Conservation (phyloP, 2,329 filamentous ascomycete species). For the Diaporthe ampelina region DNA sequence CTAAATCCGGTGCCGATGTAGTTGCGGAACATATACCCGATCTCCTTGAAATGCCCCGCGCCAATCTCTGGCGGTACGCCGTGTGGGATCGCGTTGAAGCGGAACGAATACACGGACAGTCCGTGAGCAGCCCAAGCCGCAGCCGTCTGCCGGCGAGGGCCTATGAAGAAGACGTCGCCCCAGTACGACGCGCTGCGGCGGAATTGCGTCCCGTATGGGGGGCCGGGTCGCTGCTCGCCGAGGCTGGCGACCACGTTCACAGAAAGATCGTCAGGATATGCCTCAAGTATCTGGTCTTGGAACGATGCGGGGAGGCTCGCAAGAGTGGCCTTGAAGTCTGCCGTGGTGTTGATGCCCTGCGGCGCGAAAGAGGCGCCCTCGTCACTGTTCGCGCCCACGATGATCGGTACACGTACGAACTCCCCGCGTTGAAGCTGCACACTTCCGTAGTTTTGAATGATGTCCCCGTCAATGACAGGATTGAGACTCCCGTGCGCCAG, state of each 20-base stretch:
- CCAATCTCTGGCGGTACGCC: conserved; percentile 28
- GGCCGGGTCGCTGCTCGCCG: not conserved
- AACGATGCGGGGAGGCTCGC: not conserved
- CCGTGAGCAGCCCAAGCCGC: conserved; percentile 26
- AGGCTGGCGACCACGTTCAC: conserved; percentile 28
- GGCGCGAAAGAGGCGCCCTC: conserved; percentile 46
- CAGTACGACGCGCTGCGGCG: conserved; percentile 41
- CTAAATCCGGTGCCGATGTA: conserved; percentile 31
- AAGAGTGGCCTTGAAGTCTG: conserved; percentile 35
- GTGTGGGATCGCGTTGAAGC: conserved; percentile 33
- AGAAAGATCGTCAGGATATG: conserved; percentile 20
- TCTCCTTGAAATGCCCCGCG: conserved; percentile 33
- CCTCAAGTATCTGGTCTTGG: conserved; percentile 3
- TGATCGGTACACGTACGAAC: conserved; percentile 5
- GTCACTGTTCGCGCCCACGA: conserved; percentile 43
- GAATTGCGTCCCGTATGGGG: conserved; percentile 38
- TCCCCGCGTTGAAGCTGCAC: conserved; percentile 3
- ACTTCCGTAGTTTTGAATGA: conserved; percentile 5
- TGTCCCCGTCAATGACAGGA: conserved; percentile 9
- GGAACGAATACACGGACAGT: conserved; percentile 23
- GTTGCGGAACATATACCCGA: conserved; percentile 41
- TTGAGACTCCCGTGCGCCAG: not conserved
- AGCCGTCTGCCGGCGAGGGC: conserved; percentile 31
- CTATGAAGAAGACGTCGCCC: conserved; percentile 35
- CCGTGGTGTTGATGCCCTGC: conserved; percentile 31